phyloP scores from a whole-genome alignment of 2,329 filamentous ascomycete genomes.

The Paradendryphiella salina region DNA sequence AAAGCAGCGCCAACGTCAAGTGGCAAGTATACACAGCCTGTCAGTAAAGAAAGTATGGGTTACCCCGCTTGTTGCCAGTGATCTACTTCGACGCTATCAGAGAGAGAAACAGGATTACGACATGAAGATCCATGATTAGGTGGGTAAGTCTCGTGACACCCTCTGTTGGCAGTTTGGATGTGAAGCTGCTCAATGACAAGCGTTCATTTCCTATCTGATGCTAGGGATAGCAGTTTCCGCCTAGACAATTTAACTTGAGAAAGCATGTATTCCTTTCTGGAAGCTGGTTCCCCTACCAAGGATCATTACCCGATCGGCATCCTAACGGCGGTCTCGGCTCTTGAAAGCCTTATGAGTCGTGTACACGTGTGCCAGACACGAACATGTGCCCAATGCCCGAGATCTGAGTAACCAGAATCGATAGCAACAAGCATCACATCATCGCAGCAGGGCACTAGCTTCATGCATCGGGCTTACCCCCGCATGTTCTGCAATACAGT shows the following conservation, averaged over 20 bases:
- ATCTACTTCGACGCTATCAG: not conserved
- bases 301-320: conserved; percentile 1
- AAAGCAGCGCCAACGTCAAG: conserved; percentile 1
- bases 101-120: not conserved
- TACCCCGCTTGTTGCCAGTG: conserved; percentile 15
- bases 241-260: not conserved
- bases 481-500: conserved; percentile 4
- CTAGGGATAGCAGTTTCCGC: not conserved
- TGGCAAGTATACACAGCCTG: conserved; percentile 7
- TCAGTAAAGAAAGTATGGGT: conserved; percentile 7
- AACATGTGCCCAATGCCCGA: conserved; percentile 18
- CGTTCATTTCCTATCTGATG: not conserved
- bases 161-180: not conserved
- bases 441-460: not conserved
- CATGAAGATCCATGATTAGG: not conserved
- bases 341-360: conserved; percentile 4
- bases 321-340: conserved; percentile 3
- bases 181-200: conserved; percentile 3
- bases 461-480: conserved; percentile 9
- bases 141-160: not conserved
- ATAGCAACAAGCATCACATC: conserved; percentile 2
- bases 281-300: not conserved
- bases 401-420: conserved; percentile 5
- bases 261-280: not conserved
- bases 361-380: conserved; percentile 14